Conservation (phyloP, 306 rosid genomes). For the Cicer yamashitae region DNA sequence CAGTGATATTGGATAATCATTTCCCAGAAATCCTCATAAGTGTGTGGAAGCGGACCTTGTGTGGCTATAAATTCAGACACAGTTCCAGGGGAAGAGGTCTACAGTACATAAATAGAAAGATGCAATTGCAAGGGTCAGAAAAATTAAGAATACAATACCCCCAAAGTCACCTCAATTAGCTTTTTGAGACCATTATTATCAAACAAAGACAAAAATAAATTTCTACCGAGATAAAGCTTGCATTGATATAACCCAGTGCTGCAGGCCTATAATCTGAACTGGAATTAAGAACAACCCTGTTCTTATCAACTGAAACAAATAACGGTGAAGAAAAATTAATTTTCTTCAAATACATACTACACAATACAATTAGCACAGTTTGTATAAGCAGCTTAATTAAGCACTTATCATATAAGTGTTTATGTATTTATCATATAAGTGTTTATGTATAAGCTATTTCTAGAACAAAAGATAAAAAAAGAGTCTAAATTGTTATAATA, state of each 20-base stretch:
- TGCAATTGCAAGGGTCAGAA: slow-evolving; percentile 42
- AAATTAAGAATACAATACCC: slow-evolving; percentile 29
- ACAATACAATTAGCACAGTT: not conserved
- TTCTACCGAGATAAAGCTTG: slow-evolving; percentile 74
- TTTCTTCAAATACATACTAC: not conserved
- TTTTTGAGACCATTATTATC: not conserved
- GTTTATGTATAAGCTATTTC: too few relatives aligned
- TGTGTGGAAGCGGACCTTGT: slow-evolving; percentile 93
- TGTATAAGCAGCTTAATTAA: too few relatives aligned
- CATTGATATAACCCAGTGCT: slow-evolving; percentile 89
- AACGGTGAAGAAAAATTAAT: slow-evolving; percentile 6
- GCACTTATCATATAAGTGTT: too few relatives aligned
- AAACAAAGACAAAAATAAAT: slow-evolving; percentile 20
- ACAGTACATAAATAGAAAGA: slow-evolving; percentile 40
- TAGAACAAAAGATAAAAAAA: too few relatives aligned
- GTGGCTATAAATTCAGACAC: slow-evolving; percentile 86
- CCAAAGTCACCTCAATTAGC: not conserved
- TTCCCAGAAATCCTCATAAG: slow-evolving; percentile 98
- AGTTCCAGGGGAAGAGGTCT: slow-evolving; percentile 65
- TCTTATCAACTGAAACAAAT: slow-evolving; percentile 70
- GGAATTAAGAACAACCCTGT: slow-evolving; percentile 71
- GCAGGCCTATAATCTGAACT: slow-evolving; percentile 81
- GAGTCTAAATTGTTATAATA: too few relatives aligned
- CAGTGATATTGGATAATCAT: slow-evolving; percentile 81
- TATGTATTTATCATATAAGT: too few relatives aligned